Conservation (phyloP, 352 stramenopile species). For the Pythium aquatile region DNA sequence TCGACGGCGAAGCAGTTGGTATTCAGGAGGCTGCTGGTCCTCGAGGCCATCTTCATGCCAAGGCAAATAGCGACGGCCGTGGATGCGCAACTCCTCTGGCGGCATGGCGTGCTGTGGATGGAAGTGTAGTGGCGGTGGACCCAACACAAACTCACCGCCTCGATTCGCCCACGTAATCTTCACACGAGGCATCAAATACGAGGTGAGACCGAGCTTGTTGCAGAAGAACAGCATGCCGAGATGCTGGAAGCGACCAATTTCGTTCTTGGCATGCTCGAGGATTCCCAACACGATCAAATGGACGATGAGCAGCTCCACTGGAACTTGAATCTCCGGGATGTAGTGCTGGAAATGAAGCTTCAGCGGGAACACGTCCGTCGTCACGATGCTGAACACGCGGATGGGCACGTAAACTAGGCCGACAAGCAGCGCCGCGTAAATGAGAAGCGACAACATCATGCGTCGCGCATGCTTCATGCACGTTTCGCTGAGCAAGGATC, state of each 20-base stretch:
- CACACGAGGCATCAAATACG: constrained; percentile 66
- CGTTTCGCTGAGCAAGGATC: constrained; percentile 93
- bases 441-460: constrained; percentile 91
- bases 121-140: constrained; percentile 77
- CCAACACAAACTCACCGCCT: constrained; percentile 39
- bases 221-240: constrained; percentile 56
- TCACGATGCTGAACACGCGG: constrained; percentile 49
- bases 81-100: constrained; percentile 63
- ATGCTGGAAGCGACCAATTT: constrained; percentile 78
- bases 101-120: constrained; percentile 69
- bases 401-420: constrained; percentile 89
- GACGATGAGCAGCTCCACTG: constrained; percentile 94
- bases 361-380: constrained; percentile 64
- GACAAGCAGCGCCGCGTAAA: constrained; percentile 88
- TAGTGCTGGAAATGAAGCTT: constrained; percentile 91
- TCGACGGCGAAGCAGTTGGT: constrained; percentile 58
- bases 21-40: constrained; percentile 63
- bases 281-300: constrained; percentile 95
- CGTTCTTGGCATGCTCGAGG: constrained; percentile 91
- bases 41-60: constrained; percentile 85
- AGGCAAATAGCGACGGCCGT: constrained; percentile 74
- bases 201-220: constrained; percentile 59
- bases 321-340: constrained; percentile 93
- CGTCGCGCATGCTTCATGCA: constrained; percentile 92
- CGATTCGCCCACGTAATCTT: constrained; percentile 27